phyloP scores from a whole-genome alignment of 2,329 filamentous ascomycete genomes.

The Ophioceras dolichostomum region DNA sequence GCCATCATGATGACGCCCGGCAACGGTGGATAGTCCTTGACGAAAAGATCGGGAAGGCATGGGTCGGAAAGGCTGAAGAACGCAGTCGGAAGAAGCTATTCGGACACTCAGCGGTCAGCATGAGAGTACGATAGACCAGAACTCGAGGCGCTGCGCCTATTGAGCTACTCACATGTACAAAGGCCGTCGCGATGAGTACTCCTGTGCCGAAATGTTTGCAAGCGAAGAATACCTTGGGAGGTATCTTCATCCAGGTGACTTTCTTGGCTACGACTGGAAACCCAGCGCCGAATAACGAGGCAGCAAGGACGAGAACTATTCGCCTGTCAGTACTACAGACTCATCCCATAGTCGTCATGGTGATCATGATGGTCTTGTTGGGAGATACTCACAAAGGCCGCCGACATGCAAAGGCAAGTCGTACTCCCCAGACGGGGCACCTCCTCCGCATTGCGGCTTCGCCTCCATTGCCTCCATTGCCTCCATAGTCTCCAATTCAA shows the following conservation, averaged over 20 bases:
- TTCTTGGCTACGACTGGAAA: constrained; percentile 43
- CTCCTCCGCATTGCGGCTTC: constrained; percentile 27
- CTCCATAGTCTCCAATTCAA: constrained; percentile 4
- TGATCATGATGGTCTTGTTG: not conserved
- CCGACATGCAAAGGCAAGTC: constrained; percentile 27
- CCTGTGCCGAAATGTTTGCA: constrained; percentile 60
- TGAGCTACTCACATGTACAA: constrained; percentile 45
- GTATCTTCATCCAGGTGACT: constrained; percentile 44
- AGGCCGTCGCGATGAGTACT: constrained; percentile 60
- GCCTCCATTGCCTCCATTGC: constrained; percentile 10
- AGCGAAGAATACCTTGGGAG: constrained; percentile 44
- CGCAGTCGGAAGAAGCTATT: constrained; percentile 43
- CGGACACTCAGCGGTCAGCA: no score
- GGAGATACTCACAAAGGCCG: constrained; percentile 25
- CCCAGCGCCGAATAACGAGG: constrained; percentile 31
- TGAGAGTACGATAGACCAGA: not conserved
- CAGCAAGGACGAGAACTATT: constrained; percentile 26
- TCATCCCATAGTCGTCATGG: not conserved
- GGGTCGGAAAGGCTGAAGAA: constrained; percentile 39
- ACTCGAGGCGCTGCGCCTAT: no score
- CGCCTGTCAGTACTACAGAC: not conserved
- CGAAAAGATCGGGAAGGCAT: constrained; percentile 48
- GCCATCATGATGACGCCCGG: constrained; percentile 55
- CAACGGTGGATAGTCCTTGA: constrained; percentile 45
- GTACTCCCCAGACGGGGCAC: constrained; percentile 23